These are phyloP conservation scores for Fonsecaea nubica DNA, from an alignment of 2,329 filamentous ascomycete genomes.

Conservation along the genomic window DNA sequence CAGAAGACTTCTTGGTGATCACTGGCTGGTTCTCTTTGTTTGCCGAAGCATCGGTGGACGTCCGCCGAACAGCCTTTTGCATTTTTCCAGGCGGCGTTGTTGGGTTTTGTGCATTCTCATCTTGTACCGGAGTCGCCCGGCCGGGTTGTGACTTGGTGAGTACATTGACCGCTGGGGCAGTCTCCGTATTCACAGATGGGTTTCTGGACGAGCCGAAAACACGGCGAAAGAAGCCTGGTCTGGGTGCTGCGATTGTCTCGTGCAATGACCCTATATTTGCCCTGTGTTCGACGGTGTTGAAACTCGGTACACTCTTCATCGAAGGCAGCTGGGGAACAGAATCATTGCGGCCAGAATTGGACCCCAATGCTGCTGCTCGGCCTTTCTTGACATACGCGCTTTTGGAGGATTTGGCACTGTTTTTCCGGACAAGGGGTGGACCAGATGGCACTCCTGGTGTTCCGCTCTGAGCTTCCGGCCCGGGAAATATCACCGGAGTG, in stretches of 20 bases:
- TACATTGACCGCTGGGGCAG: slow-evolving; percentile 31
- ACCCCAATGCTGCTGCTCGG: slow-evolving; percentile 50
- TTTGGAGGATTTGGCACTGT: slow-evolving; percentile 53
- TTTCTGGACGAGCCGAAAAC: slow-evolving; percentile 81
- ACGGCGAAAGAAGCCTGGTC: slow-evolving; percentile 87
- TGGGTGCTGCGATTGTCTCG: slow-evolving; percentile 41
- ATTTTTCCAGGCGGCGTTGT: slow-evolving; percentile 38
- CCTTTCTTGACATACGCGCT: slow-evolving; percentile 47
- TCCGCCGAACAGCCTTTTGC: slow-evolving; percentile 43
- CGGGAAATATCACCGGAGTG: slow-evolving; percentile 80
- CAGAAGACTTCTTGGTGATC: slow-evolving; percentile 88
- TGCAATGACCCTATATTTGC: slow-evolving; percentile 62
- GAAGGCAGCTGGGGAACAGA: slow-evolving; percentile 33
- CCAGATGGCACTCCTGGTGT: slow-evolving; percentile 42
- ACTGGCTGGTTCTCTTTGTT: slow-evolving; percentile 48
- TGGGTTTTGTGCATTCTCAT: slow-evolving; percentile 31
- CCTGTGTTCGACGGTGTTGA: slow-evolving; percentile 54
- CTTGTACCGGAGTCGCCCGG: slow-evolving; percentile 36
- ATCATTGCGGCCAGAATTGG: slow-evolving; percentile 42
- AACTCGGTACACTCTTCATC: slow-evolving; percentile 37
- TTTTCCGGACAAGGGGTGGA: slow-evolving; percentile 48
- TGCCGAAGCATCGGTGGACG: slow-evolving; percentile 38
- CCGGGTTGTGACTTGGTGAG: slow-evolving; percentile 30
- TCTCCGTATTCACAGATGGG: slow-evolving; percentile 40
- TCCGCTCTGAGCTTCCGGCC: slow-evolving; percentile 67